A percentile compares a stretch with the other conserved stretches of the same genome.
Conservation (phyloP, 345 rosid species). For the Gossypium ekmanianum region DNA sequence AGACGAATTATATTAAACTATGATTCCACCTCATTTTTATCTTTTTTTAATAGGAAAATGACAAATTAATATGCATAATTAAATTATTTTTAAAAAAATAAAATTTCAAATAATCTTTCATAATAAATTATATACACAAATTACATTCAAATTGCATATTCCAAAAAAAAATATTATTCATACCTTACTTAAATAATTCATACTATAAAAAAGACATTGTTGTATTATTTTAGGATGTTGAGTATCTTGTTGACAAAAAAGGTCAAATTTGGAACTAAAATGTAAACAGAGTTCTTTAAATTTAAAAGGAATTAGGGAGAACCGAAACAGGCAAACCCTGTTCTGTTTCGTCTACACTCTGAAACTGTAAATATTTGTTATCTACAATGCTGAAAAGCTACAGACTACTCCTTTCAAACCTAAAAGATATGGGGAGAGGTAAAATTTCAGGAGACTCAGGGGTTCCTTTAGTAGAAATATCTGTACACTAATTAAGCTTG, state of each 20-base stretch:
- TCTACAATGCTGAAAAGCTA: too few species aligned
- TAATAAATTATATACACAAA: too few species aligned
- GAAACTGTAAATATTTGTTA: not conserved
- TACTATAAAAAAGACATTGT: too few species aligned
- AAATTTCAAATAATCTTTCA: too few species aligned
- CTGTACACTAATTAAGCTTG: not conserved
- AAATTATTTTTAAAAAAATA: too few species aligned
- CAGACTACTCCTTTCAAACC: too few species aligned
- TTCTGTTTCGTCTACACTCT: not conserved
- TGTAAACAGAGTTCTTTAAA: not conserved
- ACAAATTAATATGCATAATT: too few species aligned
- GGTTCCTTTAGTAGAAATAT: too few species aligned
- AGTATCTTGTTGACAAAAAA: not conserved
- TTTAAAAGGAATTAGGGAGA: not conserved
- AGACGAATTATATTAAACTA: fast-evolving
- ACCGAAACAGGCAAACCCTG: not conserved
- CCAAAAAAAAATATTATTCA: too few species aligned
- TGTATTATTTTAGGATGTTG: too few species aligned
- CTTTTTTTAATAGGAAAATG: fast-evolving
- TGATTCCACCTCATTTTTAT: fast-evolving
- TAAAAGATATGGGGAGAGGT: not conserved
- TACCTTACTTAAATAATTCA: too few species aligned
- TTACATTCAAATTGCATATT: too few species aligned
- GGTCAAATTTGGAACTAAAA: not conserved
- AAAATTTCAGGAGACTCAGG: not conserved